These are phyloP conservation scores for Candida sithepensis DNA, from an alignment of 805 yeast species.

Conservation along the genomic window DNA sequence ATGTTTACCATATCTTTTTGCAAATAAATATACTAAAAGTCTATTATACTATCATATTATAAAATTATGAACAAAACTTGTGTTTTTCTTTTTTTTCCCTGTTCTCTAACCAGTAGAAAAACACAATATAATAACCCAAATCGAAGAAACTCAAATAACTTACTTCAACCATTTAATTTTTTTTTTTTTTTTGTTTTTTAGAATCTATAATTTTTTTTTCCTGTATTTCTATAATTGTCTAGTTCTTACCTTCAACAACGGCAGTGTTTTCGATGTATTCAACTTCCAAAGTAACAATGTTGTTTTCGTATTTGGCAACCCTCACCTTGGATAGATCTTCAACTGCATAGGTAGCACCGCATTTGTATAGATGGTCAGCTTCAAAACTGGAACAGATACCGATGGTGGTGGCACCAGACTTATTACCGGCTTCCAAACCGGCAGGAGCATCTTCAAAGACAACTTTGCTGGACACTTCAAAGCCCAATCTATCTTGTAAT, in stretches of 20 bases:
- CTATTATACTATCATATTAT: too few species aligned
- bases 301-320: slow-evolving; percentile 50
- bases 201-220: neutral
- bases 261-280: slow-evolving; percentile 23
- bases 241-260: neutral
- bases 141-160: neutral
- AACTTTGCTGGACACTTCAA: slow-evolving; percentile 37
- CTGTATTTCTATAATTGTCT: neutral
- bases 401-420: slow-evolving; percentile 76
- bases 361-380: slow-evolving; percentile 60
- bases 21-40: too few species aligned
- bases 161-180: too few species aligned
- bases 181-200: neutral
- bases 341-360: slow-evolving; percentile 82
- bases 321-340: slow-evolving; percentile 63
- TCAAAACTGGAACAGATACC: slow-evolving; percentile 82
- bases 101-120: neutral
- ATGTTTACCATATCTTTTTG: too few species aligned
- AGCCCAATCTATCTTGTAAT: slow-evolving; percentile 36
- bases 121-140: neutral
- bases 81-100: neutral
- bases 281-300: slow-evolving; percentile 36
- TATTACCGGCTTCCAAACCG: slow-evolving; percentile 79
- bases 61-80: neutral
- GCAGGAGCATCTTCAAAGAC: slow-evolving; percentile 91